Evolutionary conservation across 2,329 filamentous ascomycete species (phyloP).

Genomic region (Botryotinia convoluta): DNA sequence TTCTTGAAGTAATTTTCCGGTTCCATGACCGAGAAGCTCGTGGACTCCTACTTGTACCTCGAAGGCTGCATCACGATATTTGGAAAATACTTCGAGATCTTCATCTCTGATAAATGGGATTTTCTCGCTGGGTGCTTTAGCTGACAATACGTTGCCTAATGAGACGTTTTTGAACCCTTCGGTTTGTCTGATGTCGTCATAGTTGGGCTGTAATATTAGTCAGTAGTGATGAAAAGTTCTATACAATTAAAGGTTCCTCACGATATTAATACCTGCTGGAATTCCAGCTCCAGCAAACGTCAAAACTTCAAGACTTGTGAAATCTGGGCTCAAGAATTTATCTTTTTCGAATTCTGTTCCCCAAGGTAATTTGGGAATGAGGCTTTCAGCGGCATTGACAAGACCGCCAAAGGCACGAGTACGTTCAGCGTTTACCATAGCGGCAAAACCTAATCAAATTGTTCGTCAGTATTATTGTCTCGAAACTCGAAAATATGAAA

Average conservation of each 20-base stretch:
- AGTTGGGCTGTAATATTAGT: constrained; percentile 51
- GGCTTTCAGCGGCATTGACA: constrained; percentile 73
- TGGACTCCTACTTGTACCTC: constrained; percentile 96
- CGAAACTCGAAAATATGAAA: not conserved
- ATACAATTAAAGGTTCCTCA: not conserved
- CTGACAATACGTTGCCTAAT: constrained; percentile 86
- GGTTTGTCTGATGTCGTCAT: constrained; percentile 75
- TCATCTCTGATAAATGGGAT: constrained; percentile 82
- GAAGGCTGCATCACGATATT: constrained; percentile 82
- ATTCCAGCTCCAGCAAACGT: constrained; percentile 69
- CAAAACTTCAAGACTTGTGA: constrained; percentile 89
- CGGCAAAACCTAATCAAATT: constrained; percentile 55
- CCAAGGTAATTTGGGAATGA: constrained; percentile 93
- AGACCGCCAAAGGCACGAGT: constrained; percentile 84
- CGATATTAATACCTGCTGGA: constrained; percentile 64
- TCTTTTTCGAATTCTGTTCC: constrained; percentile 88
- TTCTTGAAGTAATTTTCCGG: constrained; percentile 90
- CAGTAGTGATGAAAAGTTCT: not conserved
- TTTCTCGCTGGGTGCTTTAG: constrained; percentile 87
- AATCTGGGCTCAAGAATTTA: constrained; percentile 91
- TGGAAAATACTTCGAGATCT: constrained; percentile 75
- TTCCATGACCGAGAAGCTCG: constrained; percentile 84
- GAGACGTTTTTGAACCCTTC: constrained; percentile 93
- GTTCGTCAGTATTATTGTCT: not conserved
- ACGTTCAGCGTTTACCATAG: constrained; percentile 84